Evolutionary conservation across 2,329 filamentous ascomycete genomes (phyloP).

Genomic region (Fusarium equiseti): DNA sequence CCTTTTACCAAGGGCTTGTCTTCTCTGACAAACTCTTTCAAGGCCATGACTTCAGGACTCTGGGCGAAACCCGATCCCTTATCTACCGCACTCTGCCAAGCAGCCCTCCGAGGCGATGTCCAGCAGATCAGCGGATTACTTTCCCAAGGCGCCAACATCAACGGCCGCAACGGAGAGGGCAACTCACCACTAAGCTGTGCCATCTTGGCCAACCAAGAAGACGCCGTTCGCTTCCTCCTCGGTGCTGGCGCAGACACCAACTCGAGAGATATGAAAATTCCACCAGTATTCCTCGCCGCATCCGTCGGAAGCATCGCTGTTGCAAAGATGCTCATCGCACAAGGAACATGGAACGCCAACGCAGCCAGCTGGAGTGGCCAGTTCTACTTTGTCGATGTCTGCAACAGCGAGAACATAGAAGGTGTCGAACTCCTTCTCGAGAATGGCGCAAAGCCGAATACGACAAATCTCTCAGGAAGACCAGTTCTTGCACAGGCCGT

Average conservation of each 20-base stretch:
- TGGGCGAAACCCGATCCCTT: slow-evolving; percentile 54
- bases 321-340: slow-evolving; percentile 46
- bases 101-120: slow-evolving; percentile 50
- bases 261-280: slow-evolving; percentile 44
- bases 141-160: slow-evolving; percentile 52
- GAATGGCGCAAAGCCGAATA: slow-evolving; percentile 49
- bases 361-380: slow-evolving; percentile 48
- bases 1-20: slow-evolving; percentile 44
- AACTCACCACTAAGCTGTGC: slow-evolving; percentile 53
- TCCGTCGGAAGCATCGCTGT: slow-evolving; percentile 47
- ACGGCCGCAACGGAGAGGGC: slow-evolving; percentile 53
- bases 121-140: slow-evolving; percentile 52
- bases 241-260: slow-evolving; percentile 48
- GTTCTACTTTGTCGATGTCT: slow-evolving; percentile 49
- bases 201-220: slow-evolving; percentile 49
- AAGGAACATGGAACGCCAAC: slow-evolving; percentile 49
- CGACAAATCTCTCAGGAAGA: slow-evolving; percentile 44
- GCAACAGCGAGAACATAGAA: slow-evolving; percentile 41
- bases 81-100: slow-evolving; percentile 54
- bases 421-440: slow-evolving; percentile 50
- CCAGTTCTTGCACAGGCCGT: slow-evolving; percentile 48
- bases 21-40: slow-evolving; percentile 52
- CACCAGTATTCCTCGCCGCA: slow-evolving; percentile 52
- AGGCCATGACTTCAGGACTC: slow-evolving; percentile 51
- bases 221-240: slow-evolving; percentile 52